These are phyloP conservation scores for Sutorius eximius DNA, from an alignment of 1,284 basidiomycete species.

Conservation along the genomic window DNA sequence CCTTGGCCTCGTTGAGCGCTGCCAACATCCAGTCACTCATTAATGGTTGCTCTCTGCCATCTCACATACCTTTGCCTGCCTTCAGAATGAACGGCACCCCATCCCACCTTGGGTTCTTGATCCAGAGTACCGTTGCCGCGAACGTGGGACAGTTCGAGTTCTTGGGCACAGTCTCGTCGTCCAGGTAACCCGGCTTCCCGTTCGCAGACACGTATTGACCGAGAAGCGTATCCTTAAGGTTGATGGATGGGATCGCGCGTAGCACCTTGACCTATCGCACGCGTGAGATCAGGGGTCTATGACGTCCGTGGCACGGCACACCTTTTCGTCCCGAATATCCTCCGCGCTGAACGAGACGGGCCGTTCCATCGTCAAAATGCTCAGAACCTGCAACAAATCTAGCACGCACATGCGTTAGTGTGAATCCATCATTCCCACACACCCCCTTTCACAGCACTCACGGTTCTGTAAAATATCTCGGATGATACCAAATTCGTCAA, in stretches of 20 bases:
- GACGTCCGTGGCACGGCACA: slow-evolving; percentile 32
- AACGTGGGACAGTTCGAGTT: slow-evolving; percentile 91
- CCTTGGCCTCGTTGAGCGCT: slow-evolving; percentile 96
- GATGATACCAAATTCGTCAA: slow-evolving; percentile 98
- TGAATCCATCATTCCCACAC: slow-evolving; percentile 9
- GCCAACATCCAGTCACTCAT: slow-evolving; percentile 7
- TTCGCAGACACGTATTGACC: slow-evolving; percentile 89
- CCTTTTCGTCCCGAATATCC: slow-evolving; percentile 97
- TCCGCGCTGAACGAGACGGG: slow-evolving; percentile 96
- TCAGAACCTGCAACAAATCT: slow-evolving; percentile 93
- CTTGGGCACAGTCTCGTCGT: slow-evolving; percentile 91
- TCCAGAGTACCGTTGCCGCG: slow-evolving; percentile 84
- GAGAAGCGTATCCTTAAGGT: slow-evolving; percentile 76
- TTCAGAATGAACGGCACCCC: slow-evolving; percentile 97
- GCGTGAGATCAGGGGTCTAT: slow-evolving; percentile 16
- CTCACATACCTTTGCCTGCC: slow-evolving; percentile 83
- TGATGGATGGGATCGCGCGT: slow-evolving; percentile 83
- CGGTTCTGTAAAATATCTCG: slow-evolving; percentile 96
- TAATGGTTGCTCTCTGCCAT: slow-evolving; percentile 4
- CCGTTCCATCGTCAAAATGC: slow-evolving; percentile 92
- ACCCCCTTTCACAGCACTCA: slow-evolving; percentile 44
- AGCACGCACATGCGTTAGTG: slow-evolving; percentile 10
- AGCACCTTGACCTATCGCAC: slow-evolving; percentile 85
- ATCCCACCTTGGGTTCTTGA: slow-evolving; percentile 95
- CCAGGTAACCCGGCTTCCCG: slow-evolving; percentile 95